Percentiles rank a stretch among this genome's conserved stretches.
Evolutionary conservation across 768 basidiomycete species (phyloP).

Genomic region (Crepidotus variabilis): DNA sequence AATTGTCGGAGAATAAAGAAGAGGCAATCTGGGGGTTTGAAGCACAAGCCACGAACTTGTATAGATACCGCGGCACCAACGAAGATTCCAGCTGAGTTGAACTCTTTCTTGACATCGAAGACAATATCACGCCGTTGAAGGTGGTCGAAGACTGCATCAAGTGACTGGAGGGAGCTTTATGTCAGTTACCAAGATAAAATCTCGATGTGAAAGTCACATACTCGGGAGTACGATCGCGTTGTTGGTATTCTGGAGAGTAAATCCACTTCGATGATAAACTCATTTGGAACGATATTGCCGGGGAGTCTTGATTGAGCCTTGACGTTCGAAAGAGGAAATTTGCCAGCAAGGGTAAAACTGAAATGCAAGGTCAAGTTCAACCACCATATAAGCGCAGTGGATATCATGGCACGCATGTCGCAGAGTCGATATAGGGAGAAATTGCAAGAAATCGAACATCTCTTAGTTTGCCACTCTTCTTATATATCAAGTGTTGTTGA

Average conservation of each 20-base stretch:
- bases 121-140: slow-evolving; percentile 40
- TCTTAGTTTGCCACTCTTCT: too few relatives aligned
- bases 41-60: slow-evolving; percentile 33
- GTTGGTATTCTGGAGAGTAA: slow-evolving; percentile 29
- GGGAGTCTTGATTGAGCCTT: slow-evolving; percentile 33
- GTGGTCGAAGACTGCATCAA: slow-evolving; percentile 46
- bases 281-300: slow-evolving; percentile 35
- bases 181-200: not conserved
- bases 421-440: too few relatives aligned
- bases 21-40: too few relatives aligned
- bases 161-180: slow-evolving; percentile 29
- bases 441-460: too few relatives aligned
- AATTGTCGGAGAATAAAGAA: not conserved
- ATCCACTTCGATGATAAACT: slow-evolving; percentile 58
- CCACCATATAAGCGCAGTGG: too few relatives aligned
- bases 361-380: too few relatives aligned
- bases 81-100: slow-evolving; percentile 49
- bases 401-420: too few relatives aligned
- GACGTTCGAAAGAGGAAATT: slow-evolving; percentile 33
- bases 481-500: too few relatives aligned
- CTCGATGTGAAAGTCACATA: slow-evolving; percentile 16
- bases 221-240: slow-evolving; percentile 29
- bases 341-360: too few relatives aligned
- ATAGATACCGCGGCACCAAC: slow-evolving; percentile 55
- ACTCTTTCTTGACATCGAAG: slow-evolving; percentile 49